Base-by-base conservation (phyloP, 495 filamentous ascomycete species). In the Aspergillus homomorphus region DNA sequence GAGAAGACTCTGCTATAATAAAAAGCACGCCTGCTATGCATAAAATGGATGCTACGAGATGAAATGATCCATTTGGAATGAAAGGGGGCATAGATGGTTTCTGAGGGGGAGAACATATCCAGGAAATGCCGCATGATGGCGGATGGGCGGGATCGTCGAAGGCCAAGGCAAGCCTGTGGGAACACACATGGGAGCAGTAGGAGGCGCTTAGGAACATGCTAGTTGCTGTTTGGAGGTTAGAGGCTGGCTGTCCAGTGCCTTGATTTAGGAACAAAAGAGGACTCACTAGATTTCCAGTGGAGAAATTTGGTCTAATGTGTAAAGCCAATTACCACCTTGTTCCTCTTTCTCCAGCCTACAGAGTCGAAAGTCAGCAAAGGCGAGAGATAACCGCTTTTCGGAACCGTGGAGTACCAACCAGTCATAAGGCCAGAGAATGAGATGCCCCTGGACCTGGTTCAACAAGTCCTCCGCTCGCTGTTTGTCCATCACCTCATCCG, bases 271-370 rank as follows among this genome's bases (percentile, higher is more conserved):
- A 2, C 22, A 26, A 19, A 7, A 16, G 48, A 19, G 22, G 30
- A 83, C 92, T 84, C 83, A 96, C 93, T 98, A 98, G 58, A 98
- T 98, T 75, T 96, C 90, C 75, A 98, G 78, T 51, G 94, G 94
- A 62, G 94, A 95, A 69, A 98, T 84, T 67, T 94, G 88, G 71
- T 98, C 94, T 48, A 97, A 87, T 71, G 90, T 90, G 71, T 97
- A 98, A 49, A 98, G 84, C 95, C 95, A 98, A 69, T 96, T 96
- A 42, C 91, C 91, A 61, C 88, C 90, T 63, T 87, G 83, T 76
- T 97, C 94, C 74, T 97, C 95, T 63, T 86, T 87, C 53, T 83
- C 82, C 49, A 98, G 83, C 85, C 81, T 84, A 41, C 1, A 18
- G 33, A 30, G 9, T 45, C 4, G 42, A 15, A 41, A 2, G 33